Conservation (phyloP, 2,329 filamentous ascomycete genomes). For the Tolypocladium album region DNA sequence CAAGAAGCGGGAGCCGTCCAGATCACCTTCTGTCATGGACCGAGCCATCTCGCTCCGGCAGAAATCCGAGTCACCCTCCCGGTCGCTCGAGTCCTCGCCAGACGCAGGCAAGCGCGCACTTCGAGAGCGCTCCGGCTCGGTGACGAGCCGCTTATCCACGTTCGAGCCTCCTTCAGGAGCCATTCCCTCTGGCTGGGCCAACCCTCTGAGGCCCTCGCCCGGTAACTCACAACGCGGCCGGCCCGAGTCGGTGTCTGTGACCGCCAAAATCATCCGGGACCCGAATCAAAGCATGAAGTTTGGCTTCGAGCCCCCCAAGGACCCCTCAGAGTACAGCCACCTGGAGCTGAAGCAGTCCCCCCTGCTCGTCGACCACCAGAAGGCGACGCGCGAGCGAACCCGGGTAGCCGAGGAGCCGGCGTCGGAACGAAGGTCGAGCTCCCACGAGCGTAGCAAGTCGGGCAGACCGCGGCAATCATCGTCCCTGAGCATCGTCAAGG, state of each 20-base stretch:
- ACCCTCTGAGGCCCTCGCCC: slow-evolving; percentile 9
- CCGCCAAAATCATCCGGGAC: slow-evolving; percentile 70
- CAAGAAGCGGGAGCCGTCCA: slow-evolving; percentile 36
- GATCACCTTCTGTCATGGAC: slow-evolving; percentile 34
- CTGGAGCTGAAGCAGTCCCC: slow-evolving; percentile 49
- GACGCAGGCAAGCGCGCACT: slow-evolving; percentile 24
- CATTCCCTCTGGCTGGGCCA: slow-evolving; percentile 11
- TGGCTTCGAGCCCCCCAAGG: slow-evolving; percentile 28
- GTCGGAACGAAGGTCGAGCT: slow-evolving; percentile 24
- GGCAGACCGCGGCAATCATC: slow-evolving; percentile 42
- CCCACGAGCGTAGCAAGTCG: slow-evolving; percentile 22
- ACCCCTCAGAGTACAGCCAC: slow-evolving; percentile 32
- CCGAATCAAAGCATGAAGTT: slow-evolving; percentile 31
- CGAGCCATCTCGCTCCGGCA: slow-evolving; percentile 28
- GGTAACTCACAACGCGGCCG: slow-evolving; percentile 31
- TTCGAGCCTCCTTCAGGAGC: slow-evolving; percentile 31
- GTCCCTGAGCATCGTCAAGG: slow-evolving; percentile 48
- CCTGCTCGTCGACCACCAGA: slow-evolving; percentile 45
- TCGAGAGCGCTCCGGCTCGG: slow-evolving; percentile 40
- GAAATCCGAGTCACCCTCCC: slow-evolving; percentile 20
- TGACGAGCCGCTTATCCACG: slow-evolving; percentile 44
- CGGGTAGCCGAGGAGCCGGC: slow-evolving; percentile 22
- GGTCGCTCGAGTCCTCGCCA: slow-evolving; percentile 35
- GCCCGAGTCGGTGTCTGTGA: slow-evolving; percentile 78
- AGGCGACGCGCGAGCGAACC: slow-evolving; percentile 15